Percentiles rank a stretch among this genome's conserved stretches.
phyloP scores from a whole-genome alignment of 108 stramenopile species.

The Hondaea fermentalgiana region DNA sequence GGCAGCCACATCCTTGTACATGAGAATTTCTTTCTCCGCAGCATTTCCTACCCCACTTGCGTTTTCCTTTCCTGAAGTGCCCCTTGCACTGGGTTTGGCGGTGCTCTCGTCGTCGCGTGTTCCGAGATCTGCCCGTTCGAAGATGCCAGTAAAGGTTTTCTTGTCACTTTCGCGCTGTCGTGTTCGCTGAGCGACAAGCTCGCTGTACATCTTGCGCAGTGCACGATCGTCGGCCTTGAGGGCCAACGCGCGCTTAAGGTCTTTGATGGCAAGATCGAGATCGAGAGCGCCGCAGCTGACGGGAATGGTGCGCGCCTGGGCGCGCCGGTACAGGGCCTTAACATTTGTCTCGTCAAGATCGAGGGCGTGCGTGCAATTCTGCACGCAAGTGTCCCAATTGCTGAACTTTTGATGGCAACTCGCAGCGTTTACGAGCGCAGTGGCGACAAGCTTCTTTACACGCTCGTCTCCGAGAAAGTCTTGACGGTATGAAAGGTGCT shows the following conservation, averaged over 20 bases:
- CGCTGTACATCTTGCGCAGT: not conserved
- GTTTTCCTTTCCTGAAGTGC: not conserved
- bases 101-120: not conserved
- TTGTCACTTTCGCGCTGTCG: not conserved
- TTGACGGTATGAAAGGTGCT: not conserved
- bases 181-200: not conserved
- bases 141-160: not conserved
- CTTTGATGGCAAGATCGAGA: not conserved
- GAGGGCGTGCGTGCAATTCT: not conserved
- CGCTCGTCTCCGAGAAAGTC: not conserved
- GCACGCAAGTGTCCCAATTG: not conserved
- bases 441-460: not conserved
- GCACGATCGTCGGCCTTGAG: not conserved
- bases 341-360: not conserved
- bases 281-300: not conserved
- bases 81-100: not conserved
- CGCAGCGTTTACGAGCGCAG: not conserved
- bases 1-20: not conserved
- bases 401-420: not conserved
- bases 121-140: not conserved
- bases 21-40: not conserved
- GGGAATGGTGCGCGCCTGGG: not conserved
- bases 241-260: not conserved
- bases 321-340: not conserved
- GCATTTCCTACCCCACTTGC: not conserved